These are phyloP conservation scores for Glebionis coronaria DNA, from an alignment of 129 eudicot species.

Conservation along the genomic window DNA sequence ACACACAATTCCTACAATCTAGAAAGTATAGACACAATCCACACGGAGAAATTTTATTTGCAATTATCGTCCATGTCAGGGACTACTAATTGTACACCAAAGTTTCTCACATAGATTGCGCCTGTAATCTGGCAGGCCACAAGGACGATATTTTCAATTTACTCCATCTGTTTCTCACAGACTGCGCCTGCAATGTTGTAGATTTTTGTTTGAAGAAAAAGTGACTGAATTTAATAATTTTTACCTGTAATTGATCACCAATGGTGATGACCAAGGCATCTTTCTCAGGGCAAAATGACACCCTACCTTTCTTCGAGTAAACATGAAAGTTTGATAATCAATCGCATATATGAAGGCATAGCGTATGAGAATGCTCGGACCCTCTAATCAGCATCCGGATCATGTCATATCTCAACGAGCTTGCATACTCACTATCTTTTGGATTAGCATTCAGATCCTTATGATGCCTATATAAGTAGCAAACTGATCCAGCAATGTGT, in stretches of 20 bases:
- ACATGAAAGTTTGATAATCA: slow-evolving; percentile 74
- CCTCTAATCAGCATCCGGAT: slow-evolving; percentile 82
- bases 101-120: no score
- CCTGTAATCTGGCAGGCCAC: no score
- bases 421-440: slow-evolving; percentile 24
- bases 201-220: no score
- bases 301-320: slow-evolving; percentile 88
- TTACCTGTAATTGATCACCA: slow-evolving; percentile 87
- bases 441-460: neutral
- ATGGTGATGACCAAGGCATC: slow-evolving; percentile 59
- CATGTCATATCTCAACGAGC: slow-evolving; percentile 64
- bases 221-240: no score
- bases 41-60: no score
- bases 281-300: slow-evolving; percentile 44
- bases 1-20: no score
- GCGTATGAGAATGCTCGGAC: slow-evolving; percentile 67
- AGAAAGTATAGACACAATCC: no score
- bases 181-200: no score
- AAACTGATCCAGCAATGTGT: slow-evolving; percentile 36
- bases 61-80: no score
- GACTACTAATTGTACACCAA: no score
- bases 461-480: slow-evolving; percentile 58
- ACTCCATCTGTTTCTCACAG: no score
- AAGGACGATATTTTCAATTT: no score
- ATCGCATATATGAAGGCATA: slow-evolving; percentile 62